Evolutionary conservation across 129 eudicot genomes (phyloP).

Genomic region (Silybum marianum): DNA sequence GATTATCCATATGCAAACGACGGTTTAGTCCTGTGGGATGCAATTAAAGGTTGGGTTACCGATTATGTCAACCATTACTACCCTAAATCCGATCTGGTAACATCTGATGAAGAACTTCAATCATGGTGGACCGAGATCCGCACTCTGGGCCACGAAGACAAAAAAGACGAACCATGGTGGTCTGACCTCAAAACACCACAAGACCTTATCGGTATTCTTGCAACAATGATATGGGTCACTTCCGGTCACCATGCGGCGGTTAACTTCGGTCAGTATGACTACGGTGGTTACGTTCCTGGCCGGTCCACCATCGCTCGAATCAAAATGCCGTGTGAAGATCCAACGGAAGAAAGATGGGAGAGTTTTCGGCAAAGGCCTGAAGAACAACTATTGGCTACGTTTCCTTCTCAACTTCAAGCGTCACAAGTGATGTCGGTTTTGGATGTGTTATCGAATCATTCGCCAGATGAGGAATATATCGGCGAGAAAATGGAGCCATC

Average conservation of each 20-base stretch:
- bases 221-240: conserved; percentile 24
- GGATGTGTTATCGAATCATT: conserved; percentile 26
- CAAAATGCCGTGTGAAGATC: conserved; percentile 26
- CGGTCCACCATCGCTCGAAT: conserved; percentile 14
- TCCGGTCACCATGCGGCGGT: conserved; percentile 41
- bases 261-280: conserved; percentile 41
- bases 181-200: conserved; percentile 15
- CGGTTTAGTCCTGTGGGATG: conserved; percentile 37
- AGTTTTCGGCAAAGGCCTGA: conserved; percentile 2
- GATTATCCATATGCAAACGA: conserved; percentile 49
- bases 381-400: conserved; percentile 7
- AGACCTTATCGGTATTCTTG: conserved; percentile 6
- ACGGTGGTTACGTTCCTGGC: conserved; percentile 28
- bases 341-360: background rate
- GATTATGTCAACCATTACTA: conserved; percentile 26
- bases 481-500: conserved; percentile 28
- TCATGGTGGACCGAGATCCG: conserved; percentile 42
- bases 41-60: conserved; percentile 37
- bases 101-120: conserved; percentile 20
- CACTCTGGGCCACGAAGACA: conserved; percentile 33
- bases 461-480: conserved; percentile 28
- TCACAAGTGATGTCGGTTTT: conserved; percentile 21
- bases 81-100: background rate
- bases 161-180: conserved; percentile 41
- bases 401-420: conserved; percentile 23